A percentile compares a stretch with the other conserved stretches of the same genome.
Conservation (phyloP, 78 protist species). For the Chrysochromulina tobinii region DNA sequence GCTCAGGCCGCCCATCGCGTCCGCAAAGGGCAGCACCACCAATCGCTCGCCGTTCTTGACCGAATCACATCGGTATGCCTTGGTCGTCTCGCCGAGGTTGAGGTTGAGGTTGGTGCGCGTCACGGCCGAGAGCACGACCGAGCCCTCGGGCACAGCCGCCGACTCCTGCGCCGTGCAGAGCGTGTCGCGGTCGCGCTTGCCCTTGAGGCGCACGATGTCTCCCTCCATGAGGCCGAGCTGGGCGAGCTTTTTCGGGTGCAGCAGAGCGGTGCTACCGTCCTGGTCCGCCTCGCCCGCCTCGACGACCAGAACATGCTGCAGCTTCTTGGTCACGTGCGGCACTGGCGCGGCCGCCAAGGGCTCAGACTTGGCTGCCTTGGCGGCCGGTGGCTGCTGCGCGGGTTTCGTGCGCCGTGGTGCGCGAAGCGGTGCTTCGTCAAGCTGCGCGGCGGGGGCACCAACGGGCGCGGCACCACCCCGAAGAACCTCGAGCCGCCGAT, state of each 20-base stretch:
- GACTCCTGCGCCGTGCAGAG: slow-evolving; percentile 90
- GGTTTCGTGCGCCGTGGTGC: too few species aligned
- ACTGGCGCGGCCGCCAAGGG: too few species aligned
- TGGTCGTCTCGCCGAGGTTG: slow-evolving; percentile 89
- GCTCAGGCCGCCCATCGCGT: slow-evolving; percentile 94
- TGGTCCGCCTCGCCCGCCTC: slow-evolving; percentile 92
- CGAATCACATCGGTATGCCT: slow-evolving; percentile 85
- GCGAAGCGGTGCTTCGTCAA: too few species aligned
- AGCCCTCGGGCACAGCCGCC: slow-evolving; percentile 75
- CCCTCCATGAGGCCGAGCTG: slow-evolving; percentile 92
- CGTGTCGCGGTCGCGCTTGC: slow-evolving; percentile 94
- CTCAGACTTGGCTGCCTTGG: too few species aligned
- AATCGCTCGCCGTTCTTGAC: slow-evolving; percentile 66
- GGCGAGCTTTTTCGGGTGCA: slow-evolving; percentile 66
- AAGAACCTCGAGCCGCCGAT: too few species aligned
- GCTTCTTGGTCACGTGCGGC: not conserved
- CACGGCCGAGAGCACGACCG: slow-evolving; percentile 90
- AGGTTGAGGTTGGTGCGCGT: slow-evolving; percentile 76
- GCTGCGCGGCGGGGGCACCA: too few species aligned
- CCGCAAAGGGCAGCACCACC: slow-evolving; percentile 97
- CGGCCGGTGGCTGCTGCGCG: too few species aligned
- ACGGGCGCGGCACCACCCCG: too few species aligned
- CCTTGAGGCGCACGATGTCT: slow-evolving; percentile 93
- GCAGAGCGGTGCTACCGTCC: slow-evolving; percentile 91
- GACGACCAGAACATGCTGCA: slow-evolving; percentile 92